A percentile compares a stretch with the other conserved stretches of the same genome.
These are phyloP conservation scores for Mucor mucedo DNA, from an alignment of 371 early-diverging fungal genomes.

Conservation along the genomic window DNA sequence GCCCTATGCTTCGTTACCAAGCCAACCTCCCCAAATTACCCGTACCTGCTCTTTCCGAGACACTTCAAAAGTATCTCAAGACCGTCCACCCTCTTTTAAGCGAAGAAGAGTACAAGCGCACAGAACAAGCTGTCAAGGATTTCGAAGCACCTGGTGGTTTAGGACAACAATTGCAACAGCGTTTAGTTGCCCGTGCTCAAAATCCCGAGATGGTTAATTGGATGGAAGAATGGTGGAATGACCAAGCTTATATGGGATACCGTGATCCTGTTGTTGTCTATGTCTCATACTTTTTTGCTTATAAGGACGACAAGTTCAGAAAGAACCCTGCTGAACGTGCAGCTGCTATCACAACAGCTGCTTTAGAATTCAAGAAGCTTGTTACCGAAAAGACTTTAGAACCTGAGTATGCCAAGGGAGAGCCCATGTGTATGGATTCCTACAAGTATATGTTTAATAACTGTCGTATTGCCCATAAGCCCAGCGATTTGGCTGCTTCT, in stretches of 20 bases:
- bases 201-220: conserved; percentile 77
- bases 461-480: conserved; percentile 88
- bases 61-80: conserved; percentile 78
- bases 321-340: conserved; percentile 83
- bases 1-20: conserved; percentile 73
- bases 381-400: conserved; percentile 81
- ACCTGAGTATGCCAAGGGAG: conserved; percentile 83
- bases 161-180: conserved; percentile 83
- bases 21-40: conserved; percentile 82
- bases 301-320: conserved; percentile 83
- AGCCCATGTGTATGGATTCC: conserved; percentile 88
- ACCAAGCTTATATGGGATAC: conserved; percentile 91
- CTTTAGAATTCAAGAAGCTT: conserved; percentile 83
- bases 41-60: conserved; percentile 86
- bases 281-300: conserved; percentile 85
- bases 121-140: conserved; percentile 74
- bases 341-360: conserved; percentile 86
- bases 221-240: conserved; percentile 97
- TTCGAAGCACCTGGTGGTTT: conserved; percentile 82
- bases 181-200: conserved; percentile 74
- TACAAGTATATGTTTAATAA: conserved; percentile 97
- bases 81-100: conserved; percentile 78
- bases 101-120: conserved; percentile 74
- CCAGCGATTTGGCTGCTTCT: conserved; percentile 77
- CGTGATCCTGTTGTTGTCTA: conserved; percentile 93